A percentile compares a stretch with the other conserved stretches of the same genome.
Evolutionary conservation across 768 basidiomycete species (phyloP).

Genomic region (Calocera viscosa): DNA sequence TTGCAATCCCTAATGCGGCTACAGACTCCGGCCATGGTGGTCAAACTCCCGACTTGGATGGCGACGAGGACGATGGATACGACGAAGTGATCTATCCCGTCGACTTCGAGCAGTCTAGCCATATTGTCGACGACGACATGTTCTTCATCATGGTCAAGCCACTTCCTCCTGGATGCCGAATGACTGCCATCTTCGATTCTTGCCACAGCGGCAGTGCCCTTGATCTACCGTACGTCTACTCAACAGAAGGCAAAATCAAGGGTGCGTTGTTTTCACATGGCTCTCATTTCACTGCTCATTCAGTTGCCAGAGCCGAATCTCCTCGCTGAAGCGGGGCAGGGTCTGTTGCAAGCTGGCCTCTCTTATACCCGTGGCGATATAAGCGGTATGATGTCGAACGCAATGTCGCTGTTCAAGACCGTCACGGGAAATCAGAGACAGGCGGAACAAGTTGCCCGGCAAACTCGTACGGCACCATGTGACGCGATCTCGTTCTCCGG

Average conservation of each 20-base stretch:
- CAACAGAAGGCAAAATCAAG: slow-evolving; percentile 89
- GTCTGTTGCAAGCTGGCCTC: slow-evolving; percentile 61
- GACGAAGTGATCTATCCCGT: slow-evolving; percentile 92
- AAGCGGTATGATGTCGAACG: slow-evolving; percentile 59
- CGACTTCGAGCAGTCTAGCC: slow-evolving; percentile 53
- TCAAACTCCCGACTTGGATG: slow-evolving; percentile 69
- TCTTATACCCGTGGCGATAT: slow-evolving; percentile 73
- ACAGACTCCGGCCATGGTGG: slow-evolving; percentile 89
- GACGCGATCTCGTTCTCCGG: slow-evolving; percentile 49
- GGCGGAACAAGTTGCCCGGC: slow-evolving; percentile 47
- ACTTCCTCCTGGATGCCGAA: slow-evolving; percentile 73
- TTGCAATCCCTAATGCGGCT: neutral
- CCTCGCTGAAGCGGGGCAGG: slow-evolving; percentile 74
- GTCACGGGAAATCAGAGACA: slow-evolving; percentile 54
- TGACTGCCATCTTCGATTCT: slow-evolving; percentile 52
- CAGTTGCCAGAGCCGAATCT: slow-evolving; percentile 52
- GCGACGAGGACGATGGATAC: slow-evolving; percentile 72
- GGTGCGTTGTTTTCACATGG: slow-evolving; percentile 21
- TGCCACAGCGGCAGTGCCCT: slow-evolving; percentile 86
- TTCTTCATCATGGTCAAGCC: slow-evolving; percentile 66
- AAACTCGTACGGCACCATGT: slow-evolving; percentile 63
- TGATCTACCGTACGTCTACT: slow-evolving; percentile 49
- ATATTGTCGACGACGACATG: slow-evolving; percentile 80
- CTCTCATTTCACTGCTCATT: neutral
- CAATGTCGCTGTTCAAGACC: slow-evolving; percentile 60